phyloP scores from a whole-genome alignment of 306 rosid genomes.

The Quercus gilva region DNA sequence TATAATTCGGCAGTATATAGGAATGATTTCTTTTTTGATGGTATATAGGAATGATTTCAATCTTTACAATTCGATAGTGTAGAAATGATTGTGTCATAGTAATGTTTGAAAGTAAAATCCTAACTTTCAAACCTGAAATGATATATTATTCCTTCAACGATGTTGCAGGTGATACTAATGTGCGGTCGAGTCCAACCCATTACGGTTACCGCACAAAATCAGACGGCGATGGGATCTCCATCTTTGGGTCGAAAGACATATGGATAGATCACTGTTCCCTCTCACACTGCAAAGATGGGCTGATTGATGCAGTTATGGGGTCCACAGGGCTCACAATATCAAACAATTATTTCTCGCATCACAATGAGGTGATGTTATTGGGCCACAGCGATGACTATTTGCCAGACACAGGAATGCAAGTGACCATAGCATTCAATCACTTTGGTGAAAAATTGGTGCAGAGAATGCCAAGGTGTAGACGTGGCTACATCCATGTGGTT shows the following conservation, averaged over 20 bases:
- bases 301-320: constrained; percentile 85
- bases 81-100: no score
- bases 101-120: no score
- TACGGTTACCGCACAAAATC: constrained; percentile 67
- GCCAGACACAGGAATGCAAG: constrained; percentile 79
- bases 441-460: constrained; percentile 77
- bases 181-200: constrained; percentile 72
- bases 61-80: no score
- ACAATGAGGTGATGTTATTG: constrained; percentile 79
- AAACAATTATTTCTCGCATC: constrained; percentile 77
- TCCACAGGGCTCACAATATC: constrained; percentile 86
- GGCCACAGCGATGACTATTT: constrained; percentile 79
- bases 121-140: no score
- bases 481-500: constrained; percentile 82
- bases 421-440: constrained; percentile 88
- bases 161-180: constrained; percentile 50
- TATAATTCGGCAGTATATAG: no score
- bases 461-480: constrained; percentile 87
- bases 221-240: constrained; percentile 88
- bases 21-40: no score
- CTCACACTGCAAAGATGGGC: constrained; percentile 83
- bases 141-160: neutral
- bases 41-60: no score
- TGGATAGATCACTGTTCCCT: constrained; percentile 90
- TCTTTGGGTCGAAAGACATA: constrained; percentile 61